Conservation (phyloP, 2,329 filamentous ascomycete genomes). For the Botrytis fabae region DNA sequence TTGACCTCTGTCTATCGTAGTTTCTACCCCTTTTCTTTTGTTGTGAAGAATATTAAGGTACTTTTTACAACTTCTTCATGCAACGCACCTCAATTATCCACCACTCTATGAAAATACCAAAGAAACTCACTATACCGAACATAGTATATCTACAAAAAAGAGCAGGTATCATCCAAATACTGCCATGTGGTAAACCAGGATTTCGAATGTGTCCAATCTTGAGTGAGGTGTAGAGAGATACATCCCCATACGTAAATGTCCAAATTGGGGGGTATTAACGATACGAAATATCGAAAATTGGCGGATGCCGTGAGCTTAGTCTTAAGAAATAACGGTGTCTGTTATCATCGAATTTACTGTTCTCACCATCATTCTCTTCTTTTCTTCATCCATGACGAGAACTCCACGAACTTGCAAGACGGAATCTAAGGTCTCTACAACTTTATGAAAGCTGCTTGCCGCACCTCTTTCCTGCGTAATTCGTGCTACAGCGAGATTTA, state of each 20-base stretch:
- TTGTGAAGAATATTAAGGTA: slow-evolving; percentile 14
- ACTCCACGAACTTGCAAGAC: slow-evolving; percentile 66
- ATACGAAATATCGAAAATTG: slow-evolving; percentile 4
- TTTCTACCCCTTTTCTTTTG: neutral
- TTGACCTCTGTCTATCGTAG: slow-evolving; percentile 6
- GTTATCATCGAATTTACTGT: slow-evolving; percentile 47
- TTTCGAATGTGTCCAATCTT: slow-evolving; percentile 17
- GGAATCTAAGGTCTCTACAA: slow-evolving; percentile 73
- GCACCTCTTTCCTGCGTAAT: slow-evolving; percentile 92
- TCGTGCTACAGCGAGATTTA: slow-evolving; percentile 75
- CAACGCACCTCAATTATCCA: neutral
- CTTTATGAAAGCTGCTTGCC: slow-evolving; percentile 81
- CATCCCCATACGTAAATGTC: slow-evolving; percentile 8
- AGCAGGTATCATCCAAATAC: slow-evolving; percentile 22
- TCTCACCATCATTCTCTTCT: slow-evolving; percentile 72
- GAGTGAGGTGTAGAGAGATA: neutral
- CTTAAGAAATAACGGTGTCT: neutral
- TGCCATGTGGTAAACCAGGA: slow-evolving; percentile 12
- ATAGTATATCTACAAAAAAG: slow-evolving; percentile 24
- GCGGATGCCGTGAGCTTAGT: neutral
- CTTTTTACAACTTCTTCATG: slow-evolving; percentile 19
- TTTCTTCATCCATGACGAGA: slow-evolving; percentile 66
- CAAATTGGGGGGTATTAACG: slow-evolving; percentile 7
- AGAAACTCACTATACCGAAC: slow-evolving; percentile 22
- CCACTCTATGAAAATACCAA: slow-evolving; percentile 18